Evolutionary conservation across 352 stramenopile genomes (phyloP), one percentile per base, ranked within the genome.

Genomic region (Pythium angustatum): DNA sequence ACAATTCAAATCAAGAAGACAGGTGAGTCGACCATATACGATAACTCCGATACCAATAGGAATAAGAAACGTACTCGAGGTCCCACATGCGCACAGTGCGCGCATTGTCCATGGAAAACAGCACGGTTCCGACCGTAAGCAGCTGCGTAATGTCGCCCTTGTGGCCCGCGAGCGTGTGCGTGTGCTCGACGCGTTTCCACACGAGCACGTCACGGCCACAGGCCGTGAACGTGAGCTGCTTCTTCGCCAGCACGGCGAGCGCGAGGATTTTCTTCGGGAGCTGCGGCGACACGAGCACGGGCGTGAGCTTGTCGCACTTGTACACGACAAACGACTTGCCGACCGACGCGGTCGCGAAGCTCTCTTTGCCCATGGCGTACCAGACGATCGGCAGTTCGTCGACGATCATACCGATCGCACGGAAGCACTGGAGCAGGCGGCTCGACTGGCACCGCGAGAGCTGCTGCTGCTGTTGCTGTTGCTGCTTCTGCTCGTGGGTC

Each of bases 271-370:
- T 85, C 69, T 92, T 91, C 36, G 81, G 79, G 64, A 93, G 45
- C 54, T 93, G 85, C 34, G 81, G 74, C 64, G 89, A 96, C 49
- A 95, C 86, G 4, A 94, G 64, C 61, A 92, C 83, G 28, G 90
- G 83, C 49, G 85, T 91, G 48, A 97, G 78, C 68, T 93, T 95
- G 69, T 96, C 89, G 45, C 82, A 88, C 61, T 96, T 89, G 84
- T 96, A 96, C 19, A 97, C 90, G 64, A 92, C 90, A 66, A 98
- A 98, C 5, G 81, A 83, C 73, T 94, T 94, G 71, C 90, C 90
- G 26, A 98, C 77, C 48, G 88, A 94, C 38, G 86, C 85, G 7
- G 80, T 91, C 30, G 94, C 76, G 72, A 98, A 98, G 66, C 79
- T 93, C 45, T 91, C 84, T 43, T 93, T 88, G 56, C 90, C 91